Percentiles rank a stretch among this genome's conserved stretches.
phyloP scores from a whole-genome alignment of 208 protist genomes.

The Angomonas deanei region DNA sequence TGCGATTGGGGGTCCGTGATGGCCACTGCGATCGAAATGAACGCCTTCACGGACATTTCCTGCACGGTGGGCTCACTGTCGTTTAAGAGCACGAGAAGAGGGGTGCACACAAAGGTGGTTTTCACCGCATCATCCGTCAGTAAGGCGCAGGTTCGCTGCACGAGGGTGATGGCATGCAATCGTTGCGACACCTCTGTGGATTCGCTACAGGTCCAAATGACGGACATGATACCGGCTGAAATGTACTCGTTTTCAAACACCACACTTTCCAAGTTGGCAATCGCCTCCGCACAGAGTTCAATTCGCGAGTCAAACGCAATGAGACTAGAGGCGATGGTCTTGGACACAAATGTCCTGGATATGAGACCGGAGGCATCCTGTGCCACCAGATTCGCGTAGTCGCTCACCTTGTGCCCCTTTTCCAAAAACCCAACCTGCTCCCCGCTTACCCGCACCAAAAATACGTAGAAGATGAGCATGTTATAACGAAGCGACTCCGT shows the following conservation, averaged over 20 bases:
- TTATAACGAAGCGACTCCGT: slow-evolving; percentile 1
- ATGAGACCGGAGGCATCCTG: background rate
- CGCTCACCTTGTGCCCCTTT: background rate
- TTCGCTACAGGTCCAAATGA: slow-evolving; percentile 30
- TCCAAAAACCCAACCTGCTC: slow-evolving; percentile 8
- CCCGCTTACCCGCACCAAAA: slow-evolving; percentile 21
- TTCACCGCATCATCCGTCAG: slow-evolving; percentile 29
- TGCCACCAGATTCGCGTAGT: background rate
- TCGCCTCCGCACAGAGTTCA: slow-evolving; percentile 22
- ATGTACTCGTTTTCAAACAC: slow-evolving; percentile 25
- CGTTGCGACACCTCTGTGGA: slow-evolving; percentile 23
- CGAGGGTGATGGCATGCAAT: slow-evolving; percentile 38
- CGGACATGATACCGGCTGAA: slow-evolving; percentile 31
- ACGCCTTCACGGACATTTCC: slow-evolving; percentile 42
- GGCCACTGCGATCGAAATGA: slow-evolving; percentile 29
- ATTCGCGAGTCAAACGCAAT: slow-evolving; percentile 4
- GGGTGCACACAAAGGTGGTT: slow-evolving; percentile 31
- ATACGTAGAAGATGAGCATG: slow-evolving; percentile 22
- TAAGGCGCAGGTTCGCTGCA: slow-evolving; percentile 31
- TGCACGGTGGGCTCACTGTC: slow-evolving; percentile 40
- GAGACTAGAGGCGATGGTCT: background rate
- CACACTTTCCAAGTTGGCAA: slow-evolving; percentile 21
- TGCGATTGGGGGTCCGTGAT: slow-evolving; percentile 32
- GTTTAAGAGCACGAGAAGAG: slow-evolving; percentile 39
- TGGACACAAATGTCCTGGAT: slow-evolving; percentile 1